Evolutionary conservation across 805 yeast species (phyloP).

Genomic region (Torulaspora indica): DNA sequence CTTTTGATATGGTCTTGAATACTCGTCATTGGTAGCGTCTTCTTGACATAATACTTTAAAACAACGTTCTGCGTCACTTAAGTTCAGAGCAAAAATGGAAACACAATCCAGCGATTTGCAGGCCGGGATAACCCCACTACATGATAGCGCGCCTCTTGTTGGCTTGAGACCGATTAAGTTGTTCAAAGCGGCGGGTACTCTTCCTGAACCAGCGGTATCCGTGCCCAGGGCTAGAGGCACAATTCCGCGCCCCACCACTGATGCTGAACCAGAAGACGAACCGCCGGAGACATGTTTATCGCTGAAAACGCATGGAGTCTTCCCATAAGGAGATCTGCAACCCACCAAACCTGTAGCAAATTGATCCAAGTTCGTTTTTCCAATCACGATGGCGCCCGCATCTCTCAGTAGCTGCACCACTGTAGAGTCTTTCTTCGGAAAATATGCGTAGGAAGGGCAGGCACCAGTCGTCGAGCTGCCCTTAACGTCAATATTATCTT

Average conservation of each 20-base stretch:
- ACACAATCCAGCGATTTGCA: conserved; percentile 93
- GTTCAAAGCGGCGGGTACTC: conserved; percentile 95
- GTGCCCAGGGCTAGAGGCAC: conserved; percentile 91
- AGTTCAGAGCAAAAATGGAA: conserved; percentile 71
- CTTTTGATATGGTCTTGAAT: conserved; percentile 69
- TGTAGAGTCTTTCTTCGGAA: conserved; percentile 68
- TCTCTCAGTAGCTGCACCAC: conserved; percentile 66
- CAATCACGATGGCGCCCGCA: conserved; percentile 91
- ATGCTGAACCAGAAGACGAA: conserved; percentile 93
- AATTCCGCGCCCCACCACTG: conserved; percentile 81
- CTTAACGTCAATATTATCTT: conserved; percentile 88
- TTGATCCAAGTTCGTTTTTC: conserved; percentile 94
- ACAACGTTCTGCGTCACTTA: conserved; percentile 77
- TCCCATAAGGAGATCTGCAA: conserved; percentile 90
- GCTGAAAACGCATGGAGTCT: conserved; percentile 75
- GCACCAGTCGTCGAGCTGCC: conserved; percentile 90
- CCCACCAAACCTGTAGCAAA: conserved; percentile 98
- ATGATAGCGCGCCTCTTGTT: conserved; percentile 79
- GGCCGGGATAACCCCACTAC: conserved; percentile 94
- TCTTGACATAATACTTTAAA: conserved; percentile 67
- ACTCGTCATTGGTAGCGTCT: conserved; percentile 68
- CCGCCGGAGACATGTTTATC: conserved; percentile 86
- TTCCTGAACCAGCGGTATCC: conserved; percentile 96
- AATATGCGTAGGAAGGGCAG: conserved; percentile 76
- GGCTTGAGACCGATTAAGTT: conserved; percentile 92